These are phyloP conservation scores for Torulaspora indica DNA, from an alignment of 805 yeast genomes.

Conservation along the genomic window DNA sequence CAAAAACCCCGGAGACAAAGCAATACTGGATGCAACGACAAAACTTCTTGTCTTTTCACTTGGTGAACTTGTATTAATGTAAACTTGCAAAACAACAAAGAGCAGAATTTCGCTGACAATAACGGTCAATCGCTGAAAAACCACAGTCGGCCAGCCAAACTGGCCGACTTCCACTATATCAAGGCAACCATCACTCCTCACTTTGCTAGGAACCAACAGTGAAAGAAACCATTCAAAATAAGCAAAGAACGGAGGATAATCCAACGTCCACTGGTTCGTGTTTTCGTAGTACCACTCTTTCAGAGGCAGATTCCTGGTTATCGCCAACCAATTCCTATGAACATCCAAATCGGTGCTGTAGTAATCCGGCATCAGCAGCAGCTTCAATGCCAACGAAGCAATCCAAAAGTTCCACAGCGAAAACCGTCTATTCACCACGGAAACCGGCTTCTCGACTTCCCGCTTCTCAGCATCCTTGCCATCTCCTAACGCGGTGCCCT, in stretches of 20 bases:
- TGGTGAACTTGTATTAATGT: constrained; percentile 46
- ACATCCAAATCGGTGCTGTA: constrained; percentile 97
- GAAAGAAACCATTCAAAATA: constrained; percentile 84
- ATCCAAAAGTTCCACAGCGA: constrained; percentile 65
- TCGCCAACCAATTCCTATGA: constrained; percentile 94
- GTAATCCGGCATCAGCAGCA: constrained; percentile 70
- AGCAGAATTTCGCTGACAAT: constrained; percentile 69
- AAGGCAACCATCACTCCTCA: constrained; percentile 70
- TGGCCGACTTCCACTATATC: constrained; percentile 59
- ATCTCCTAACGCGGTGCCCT: not conserved
- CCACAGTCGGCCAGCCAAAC: constrained; percentile 73
- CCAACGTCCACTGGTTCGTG: constrained; percentile 87
- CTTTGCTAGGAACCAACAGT: constrained; percentile 60
- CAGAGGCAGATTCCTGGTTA: constrained; percentile 71
- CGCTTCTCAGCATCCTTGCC: not conserved
- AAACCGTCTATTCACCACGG: constrained; percentile 29
- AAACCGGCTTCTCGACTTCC: constrained; percentile 4
- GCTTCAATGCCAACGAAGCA: constrained; percentile 54
- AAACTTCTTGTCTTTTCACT: constrained; percentile 45
- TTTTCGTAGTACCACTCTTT: constrained; percentile 77
- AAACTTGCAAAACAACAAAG: constrained; percentile 67
- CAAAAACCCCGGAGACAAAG: constrained; percentile 82
- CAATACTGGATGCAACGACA: constrained; percentile 77
- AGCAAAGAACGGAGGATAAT: constrained; percentile 97
- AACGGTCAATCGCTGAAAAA: constrained; percentile 80